Evolutionary conservation across 192 early-diverging fungal species (phyloP), one percentile per base, ranked within the genome.

Genomic region (Coemansia sp.): DNA sequence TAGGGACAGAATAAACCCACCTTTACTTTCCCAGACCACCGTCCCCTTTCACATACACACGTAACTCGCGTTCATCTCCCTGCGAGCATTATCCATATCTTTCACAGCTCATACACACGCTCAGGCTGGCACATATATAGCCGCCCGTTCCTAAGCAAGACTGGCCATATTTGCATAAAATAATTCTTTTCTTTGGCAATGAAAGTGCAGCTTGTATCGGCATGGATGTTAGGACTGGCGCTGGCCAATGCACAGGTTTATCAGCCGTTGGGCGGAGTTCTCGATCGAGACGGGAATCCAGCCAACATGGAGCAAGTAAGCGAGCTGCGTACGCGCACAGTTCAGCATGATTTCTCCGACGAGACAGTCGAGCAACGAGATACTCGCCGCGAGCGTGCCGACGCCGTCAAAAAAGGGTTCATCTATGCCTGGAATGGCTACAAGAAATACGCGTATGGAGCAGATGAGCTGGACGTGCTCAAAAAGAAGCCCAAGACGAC

Each of bases 361-460:
- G 77, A 80, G 54, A 62, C 72, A 2, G 21, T 53, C 3, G 65
- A 74, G 19, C 67, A 74, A 27, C 65, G 62, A 23, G 14, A 54
- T 2, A 57, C 38, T 10, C 72, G 77, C 3, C 68, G 21, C 12
- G 14, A 38, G 3, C 77, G 79, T 23, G 79, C 79, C 4, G 56
- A 87, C 14, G 74, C 75, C 7, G 71, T 92, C 39, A 86, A 88
- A 48, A 63, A 79, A 3, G 89, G 84, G 1, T 91, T 92, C 58
- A 47, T 74, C 3, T 79, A 87, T 39, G 85, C 90, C 3, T 93
- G 93, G 92, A 54, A 85, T 17, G 90, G 89, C 0, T 97, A 97
- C 82, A 82, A 72, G 22, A 70, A 85, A 9, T 87, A 87, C 52
- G 91, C 92, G 1, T 92, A 90, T 77, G 91, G 92, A 10, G 75